Evolutionary conservation across 2,329 filamentous ascomycete species (phyloP).

Genomic region (Epichloe elymi): DNA sequence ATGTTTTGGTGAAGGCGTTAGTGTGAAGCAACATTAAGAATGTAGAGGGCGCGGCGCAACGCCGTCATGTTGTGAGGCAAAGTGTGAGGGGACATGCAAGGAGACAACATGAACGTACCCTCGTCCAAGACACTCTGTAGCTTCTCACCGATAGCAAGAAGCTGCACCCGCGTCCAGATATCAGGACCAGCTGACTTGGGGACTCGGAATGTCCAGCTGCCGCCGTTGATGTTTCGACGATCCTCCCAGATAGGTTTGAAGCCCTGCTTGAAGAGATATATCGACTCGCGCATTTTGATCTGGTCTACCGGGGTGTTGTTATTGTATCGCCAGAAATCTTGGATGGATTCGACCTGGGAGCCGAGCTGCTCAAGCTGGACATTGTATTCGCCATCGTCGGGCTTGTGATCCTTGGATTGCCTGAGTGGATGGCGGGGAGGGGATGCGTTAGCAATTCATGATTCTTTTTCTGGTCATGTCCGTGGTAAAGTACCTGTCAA

Average conservation of each 20-base stretch:
- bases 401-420: constrained; percentile 31
- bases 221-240: constrained; percentile 70
- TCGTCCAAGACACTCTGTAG: constrained; percentile 60
- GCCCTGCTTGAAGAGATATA: constrained; percentile 69
- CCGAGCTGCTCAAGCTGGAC: constrained; percentile 48
- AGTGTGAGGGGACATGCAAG: no score
- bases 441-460: background rate
- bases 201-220: constrained; percentile 86
- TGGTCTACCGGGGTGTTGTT: constrained; percentile 69
- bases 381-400: constrained; percentile 34
- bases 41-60: no score
- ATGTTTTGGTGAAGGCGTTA: constrained; percentile 1
- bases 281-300: constrained; percentile 63
- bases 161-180: constrained; percentile 70
- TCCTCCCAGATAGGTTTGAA: constrained; percentile 76
- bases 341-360: constrained; percentile 60
- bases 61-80: no score
- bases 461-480: background rate
- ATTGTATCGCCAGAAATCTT: constrained; percentile 75
- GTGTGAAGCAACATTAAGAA: background rate
- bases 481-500: constrained; percentile 34
- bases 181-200: constrained; percentile 60
- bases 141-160: constrained; percentile 73
- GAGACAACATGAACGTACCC: constrained; percentile 33
- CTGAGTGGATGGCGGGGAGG: background rate